Evolutionary conservation across 2,329 filamentous ascomycete genomes (phyloP).

Genomic region (Coniochaeta prunicola): DNA sequence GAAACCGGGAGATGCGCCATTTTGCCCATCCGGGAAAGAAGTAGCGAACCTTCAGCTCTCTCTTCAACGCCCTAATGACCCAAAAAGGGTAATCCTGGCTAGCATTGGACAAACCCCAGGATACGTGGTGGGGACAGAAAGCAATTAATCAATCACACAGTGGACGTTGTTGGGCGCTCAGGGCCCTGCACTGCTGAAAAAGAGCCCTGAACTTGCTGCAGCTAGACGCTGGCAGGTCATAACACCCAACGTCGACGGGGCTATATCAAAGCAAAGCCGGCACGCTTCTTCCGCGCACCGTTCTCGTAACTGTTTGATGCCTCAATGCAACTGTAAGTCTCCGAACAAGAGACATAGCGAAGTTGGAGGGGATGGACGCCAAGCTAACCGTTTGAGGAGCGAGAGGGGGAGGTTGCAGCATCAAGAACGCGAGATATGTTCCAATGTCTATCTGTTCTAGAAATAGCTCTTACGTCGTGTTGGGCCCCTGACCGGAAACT

Average conservation of each 20-base stretch:
- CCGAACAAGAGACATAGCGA: not conserved
- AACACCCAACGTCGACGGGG: not conserved
- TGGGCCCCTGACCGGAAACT: not conserved
- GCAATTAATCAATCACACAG: not conserved
- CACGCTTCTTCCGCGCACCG: not conserved
- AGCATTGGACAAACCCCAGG: not conserved
- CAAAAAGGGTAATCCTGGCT: constrained; percentile 22
- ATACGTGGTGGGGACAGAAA: not conserved
- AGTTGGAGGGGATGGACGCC: not conserved
- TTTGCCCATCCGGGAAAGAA: constrained; percentile 3
- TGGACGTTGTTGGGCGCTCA: not conserved
- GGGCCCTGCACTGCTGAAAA: not conserved
- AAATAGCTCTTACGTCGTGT: not conserved
- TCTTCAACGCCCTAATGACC: not conserved
- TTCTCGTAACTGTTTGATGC: not conserved
- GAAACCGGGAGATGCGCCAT: constrained; percentile 2
- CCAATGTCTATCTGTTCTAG: not conserved
- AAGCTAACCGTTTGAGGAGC: not conserved
- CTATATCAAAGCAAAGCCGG: not conserved
- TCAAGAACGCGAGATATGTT: not conserved
- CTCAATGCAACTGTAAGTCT: not conserved
- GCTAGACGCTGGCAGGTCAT: not conserved
- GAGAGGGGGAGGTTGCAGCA: not conserved
- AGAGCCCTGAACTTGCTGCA: not conserved
- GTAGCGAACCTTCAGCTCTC: constrained; percentile 6